These are phyloP conservation scores for Neofusicoccum umdonicola DNA, from an alignment of 2,329 filamentous ascomycete genomes.

Conservation along the genomic window DNA sequence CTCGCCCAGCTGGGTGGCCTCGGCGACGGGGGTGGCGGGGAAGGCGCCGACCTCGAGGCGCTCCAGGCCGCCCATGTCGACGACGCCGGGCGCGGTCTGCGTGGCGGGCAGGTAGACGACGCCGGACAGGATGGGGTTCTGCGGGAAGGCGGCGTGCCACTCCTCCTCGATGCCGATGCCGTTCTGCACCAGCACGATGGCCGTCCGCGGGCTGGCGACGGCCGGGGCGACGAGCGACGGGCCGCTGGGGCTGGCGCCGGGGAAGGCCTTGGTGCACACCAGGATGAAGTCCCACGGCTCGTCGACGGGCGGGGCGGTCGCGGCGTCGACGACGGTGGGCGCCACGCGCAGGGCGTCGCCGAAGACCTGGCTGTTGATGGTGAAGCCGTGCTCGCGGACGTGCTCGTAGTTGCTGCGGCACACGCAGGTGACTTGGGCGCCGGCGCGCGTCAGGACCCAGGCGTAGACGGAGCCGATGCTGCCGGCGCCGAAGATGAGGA, in stretches of 20 bases:
- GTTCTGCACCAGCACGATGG: constrained; percentile 61
- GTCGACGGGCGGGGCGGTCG: constrained; percentile 4
- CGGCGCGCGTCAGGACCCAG: constrained; percentile 40
- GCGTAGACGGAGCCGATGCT: constrained; percentile 44
- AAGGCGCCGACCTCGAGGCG: constrained; percentile 52
- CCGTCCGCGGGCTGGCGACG: constrained; percentile 42
- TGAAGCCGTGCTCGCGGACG: constrained; percentile 41
- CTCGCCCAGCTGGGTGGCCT: constrained; percentile 24
- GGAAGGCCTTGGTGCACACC: constrained; percentile 48
- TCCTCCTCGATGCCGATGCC: constrained; percentile 60
- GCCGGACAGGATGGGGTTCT: constrained; percentile 54
- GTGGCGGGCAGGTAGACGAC: constrained; percentile 56
- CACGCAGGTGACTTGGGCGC: constrained; percentile 41
- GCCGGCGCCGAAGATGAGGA: constrained; percentile 45
- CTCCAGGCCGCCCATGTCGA: constrained; percentile 49
- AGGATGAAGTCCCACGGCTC: constrained; percentile 48
- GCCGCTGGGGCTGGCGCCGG: constrained; percentile 27
- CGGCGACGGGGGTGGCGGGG: constrained; percentile 32
- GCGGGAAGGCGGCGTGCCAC: constrained; percentile 50
- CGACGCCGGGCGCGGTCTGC: constrained; percentile 49
- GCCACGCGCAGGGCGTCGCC: constrained; percentile 37
- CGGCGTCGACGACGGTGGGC: constrained; percentile 36
- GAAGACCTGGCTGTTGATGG: constrained; percentile 26
- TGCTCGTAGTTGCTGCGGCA: constrained; percentile 47
- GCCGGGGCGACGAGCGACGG: constrained; percentile 41